These are phyloP conservation scores for Claviceps cyperi DNA, from an alignment of 2,329 filamentous ascomycete species.

Conservation along the genomic window DNA sequence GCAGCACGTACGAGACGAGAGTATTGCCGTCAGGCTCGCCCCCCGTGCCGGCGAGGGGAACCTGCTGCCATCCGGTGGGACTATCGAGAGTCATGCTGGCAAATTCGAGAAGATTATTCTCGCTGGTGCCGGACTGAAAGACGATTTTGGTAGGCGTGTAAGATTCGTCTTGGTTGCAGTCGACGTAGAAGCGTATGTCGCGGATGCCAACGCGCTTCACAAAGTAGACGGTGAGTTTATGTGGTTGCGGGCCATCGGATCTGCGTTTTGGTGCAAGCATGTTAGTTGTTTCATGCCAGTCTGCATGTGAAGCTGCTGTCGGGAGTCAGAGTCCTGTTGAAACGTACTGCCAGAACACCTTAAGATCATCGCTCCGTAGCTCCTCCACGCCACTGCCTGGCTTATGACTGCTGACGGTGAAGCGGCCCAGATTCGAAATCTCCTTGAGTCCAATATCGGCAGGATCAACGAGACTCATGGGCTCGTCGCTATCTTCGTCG, in stretches of 20 bases:
- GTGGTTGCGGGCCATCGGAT: conserved; percentile 73
- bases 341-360: conserved; percentile 64
- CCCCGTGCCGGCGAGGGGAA: conserved; percentile 45
- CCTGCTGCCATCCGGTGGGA: conserved; percentile 82
- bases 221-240: conserved; percentile 73
- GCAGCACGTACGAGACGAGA: conserved; percentile 75
- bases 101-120: conserved; percentile 85
- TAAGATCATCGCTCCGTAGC: conserved; percentile 57
- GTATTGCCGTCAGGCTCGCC: conserved; percentile 53
- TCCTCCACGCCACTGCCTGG: conserved; percentile 67
- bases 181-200: conserved; percentile 69
- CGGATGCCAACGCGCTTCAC: conserved; percentile 69
- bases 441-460: conserved; percentile 53
- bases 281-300: background rate
- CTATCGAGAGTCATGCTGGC: conserved; percentile 62
- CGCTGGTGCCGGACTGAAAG: conserved; percentile 77
- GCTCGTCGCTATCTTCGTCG: conserved; percentile 22
- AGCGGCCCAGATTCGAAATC: conserved; percentile 70
- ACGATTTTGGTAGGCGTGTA: conserved; percentile 92
- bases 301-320: background rate
- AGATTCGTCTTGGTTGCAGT: conserved; percentile 85
- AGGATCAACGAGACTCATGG: conserved; percentile 33
- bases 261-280: conserved; percentile 21
- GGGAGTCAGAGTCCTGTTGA: too few relatives aligned
- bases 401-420: conserved; percentile 71